These are phyloP conservation scores for Amyloporia xantha DNA, from an alignment of 768 basidiomycete genomes.

Conservation along the genomic window DNA sequence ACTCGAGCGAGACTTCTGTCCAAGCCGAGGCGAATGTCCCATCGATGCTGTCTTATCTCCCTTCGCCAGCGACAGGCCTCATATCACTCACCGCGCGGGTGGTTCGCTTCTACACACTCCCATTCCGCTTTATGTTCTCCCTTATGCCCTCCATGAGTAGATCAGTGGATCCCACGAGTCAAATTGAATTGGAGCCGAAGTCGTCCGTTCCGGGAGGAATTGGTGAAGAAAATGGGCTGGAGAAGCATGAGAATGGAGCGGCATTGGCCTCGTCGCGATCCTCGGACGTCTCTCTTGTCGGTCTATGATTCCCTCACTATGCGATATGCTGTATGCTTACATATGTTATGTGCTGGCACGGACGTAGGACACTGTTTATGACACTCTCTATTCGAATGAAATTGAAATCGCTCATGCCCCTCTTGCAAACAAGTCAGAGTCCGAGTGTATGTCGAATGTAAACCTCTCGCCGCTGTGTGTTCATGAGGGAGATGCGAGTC, in stretches of 20 bases:
- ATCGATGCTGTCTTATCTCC: conserved; percentile 19
- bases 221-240: conserved; percentile 7
- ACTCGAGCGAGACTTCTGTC: conserved; percentile 5
- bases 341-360: conserved; percentile 40
- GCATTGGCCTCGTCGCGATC: conserved; percentile 1
- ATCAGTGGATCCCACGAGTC: conserved; percentile 2
- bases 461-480: not conserved
- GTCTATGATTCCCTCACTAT: conserved; percentile 39
- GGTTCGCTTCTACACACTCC: conserved; percentile 26
- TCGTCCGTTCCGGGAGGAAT: conserved; percentile 2
- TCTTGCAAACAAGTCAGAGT: not conserved
- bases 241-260: conserved; percentile 11
- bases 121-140: conserved; percentile 28
- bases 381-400: conserved; percentile 12
- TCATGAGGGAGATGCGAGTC: not conserved
- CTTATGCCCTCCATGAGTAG: conserved; percentile 14
- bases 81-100: conserved; percentile 26
- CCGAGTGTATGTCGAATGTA: not conserved
- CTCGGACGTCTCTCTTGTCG: conserved; percentile 36
- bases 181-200: conserved; percentile 7
- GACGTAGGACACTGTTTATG: conserved; percentile 31
- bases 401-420: not conserved
- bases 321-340: conserved; percentile 32
- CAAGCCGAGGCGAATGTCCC: conserved; percentile 4
- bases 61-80: conserved; percentile 20